Conservation (phyloP, 768 basidiomycete genomes). For the Scleroderma bovista region DNA sequence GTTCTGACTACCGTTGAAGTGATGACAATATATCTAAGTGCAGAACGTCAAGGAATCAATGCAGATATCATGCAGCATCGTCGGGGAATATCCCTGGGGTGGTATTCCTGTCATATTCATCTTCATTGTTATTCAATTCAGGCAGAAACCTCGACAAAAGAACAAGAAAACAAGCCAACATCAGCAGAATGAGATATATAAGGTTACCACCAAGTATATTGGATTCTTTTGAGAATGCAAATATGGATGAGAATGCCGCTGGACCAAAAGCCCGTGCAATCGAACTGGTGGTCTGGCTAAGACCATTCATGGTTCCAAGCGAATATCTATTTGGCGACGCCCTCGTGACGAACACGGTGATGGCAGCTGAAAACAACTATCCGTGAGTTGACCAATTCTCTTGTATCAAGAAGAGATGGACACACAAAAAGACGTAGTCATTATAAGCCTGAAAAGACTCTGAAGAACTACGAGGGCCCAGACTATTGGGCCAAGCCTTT, state of each 20-base stretch:
- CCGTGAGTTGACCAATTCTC: background rate
- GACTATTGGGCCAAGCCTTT: background rate
- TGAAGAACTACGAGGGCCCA: constrained; percentile 17
- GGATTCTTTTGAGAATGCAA: constrained; percentile 27
- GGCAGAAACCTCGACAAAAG: background rate
- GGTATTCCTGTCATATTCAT: background rate
- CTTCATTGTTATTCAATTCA: background rate
- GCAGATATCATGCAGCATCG: background rate
- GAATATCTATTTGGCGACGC: constrained; percentile 25
- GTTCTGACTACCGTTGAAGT: too few relatives aligned
- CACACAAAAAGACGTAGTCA: constrained; percentile 15
- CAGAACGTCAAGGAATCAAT: too few relatives aligned
- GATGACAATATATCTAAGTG: too few relatives aligned
- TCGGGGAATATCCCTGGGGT: background rate
- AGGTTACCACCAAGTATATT: background rate
- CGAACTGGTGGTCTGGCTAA: constrained; percentile 49
- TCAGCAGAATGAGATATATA: background rate
- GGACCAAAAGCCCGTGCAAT: constrained; percentile 49
- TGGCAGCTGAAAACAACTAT: constrained; percentile 12
- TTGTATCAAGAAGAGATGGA: background rate
- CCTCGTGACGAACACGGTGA: constrained; percentile 29
- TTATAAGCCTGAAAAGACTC: constrained; percentile 3
- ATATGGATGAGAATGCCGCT: constrained; percentile 49
- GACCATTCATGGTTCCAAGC: constrained; percentile 49
- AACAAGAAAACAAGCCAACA: background rate